Percentiles rank a stretch among this genome's conserved stretches.
phyloP scores from a whole-genome alignment of 768 basidiomycete genomes.

The Kwoniella shandongensis region DNA sequence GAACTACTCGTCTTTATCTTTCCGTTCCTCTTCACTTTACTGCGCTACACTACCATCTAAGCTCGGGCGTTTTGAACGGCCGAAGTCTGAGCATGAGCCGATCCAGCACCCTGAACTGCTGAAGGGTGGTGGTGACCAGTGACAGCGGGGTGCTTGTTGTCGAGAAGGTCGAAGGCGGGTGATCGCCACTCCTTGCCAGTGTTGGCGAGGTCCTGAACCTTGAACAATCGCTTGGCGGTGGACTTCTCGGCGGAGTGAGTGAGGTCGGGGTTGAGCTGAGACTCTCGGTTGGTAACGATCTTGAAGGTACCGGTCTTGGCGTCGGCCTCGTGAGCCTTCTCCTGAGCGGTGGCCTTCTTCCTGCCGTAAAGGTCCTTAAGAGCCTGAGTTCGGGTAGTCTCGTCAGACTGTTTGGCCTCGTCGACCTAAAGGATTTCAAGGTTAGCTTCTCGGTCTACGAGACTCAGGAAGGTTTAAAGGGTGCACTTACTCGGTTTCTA shows the following conservation, averaged over 20 bases:
- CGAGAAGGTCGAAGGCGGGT: conserved; percentile 53
- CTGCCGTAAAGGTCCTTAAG: conserved; percentile 49
- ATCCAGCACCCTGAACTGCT: conserved; percentile 31
- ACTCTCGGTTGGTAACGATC: conserved; percentile 70
- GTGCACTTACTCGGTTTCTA: conserved; percentile 53
- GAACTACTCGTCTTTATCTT: background rate
- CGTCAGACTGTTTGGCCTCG: conserved; percentile 59
- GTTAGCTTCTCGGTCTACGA: conserved; percentile 42
- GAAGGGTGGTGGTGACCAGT: conserved; percentile 46
- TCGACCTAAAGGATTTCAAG: too few species aligned
- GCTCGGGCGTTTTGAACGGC: conserved; percentile 14
- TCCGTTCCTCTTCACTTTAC: background rate
- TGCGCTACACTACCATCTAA: background rate
- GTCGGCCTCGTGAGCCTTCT: conserved; percentile 55
- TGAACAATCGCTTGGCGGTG: conserved; percentile 65
- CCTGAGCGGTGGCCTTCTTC: conserved; percentile 57
- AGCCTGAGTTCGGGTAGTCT: conserved; percentile 41
- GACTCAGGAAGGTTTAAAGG: background rate
- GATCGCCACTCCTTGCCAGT: conserved; percentile 60
- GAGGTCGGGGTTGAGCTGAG: conserved; percentile 60
- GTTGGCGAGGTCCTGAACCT: conserved; percentile 57
- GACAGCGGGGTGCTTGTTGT: conserved; percentile 47
- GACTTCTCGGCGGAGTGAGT: conserved; percentile 65
- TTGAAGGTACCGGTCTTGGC: conserved; percentile 65
- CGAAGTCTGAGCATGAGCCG: conserved; percentile 7